Base-by-base conservation (phyloP, 176 grass and related monocot species). In the Hsuehochloa calcarea region DNA sequence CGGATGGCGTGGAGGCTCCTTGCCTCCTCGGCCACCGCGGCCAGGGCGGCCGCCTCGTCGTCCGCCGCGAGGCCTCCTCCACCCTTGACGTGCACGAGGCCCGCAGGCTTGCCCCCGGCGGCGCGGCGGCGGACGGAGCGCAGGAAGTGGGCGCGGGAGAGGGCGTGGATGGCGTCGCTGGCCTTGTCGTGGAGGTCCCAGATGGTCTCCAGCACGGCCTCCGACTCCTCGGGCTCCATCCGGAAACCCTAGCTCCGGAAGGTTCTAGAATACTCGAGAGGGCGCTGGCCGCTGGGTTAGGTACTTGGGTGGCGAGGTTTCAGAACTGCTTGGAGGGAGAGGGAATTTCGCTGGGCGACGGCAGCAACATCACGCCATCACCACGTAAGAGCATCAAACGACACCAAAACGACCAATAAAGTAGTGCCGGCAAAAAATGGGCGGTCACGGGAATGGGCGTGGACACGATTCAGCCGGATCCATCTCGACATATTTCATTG, bases 121-220 rank as follows among this genome's bases (percentile, higher is more conserved):
- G 38, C 63, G 55, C 78, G 56, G 61, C 77, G 60, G 87, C 86
- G 83, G 52, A 94, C 87, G 75, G 90, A 55, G 81, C 87, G 87
- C 38, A 97, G 92, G 85, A 97, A 97, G 23, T 91, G 90, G 47
- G 90, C 86, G 50, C 94, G 92, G 61, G 92, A 94, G 90, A 94
- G 89, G 45, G 88, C 86, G 83, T 94, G 94, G 80, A 97, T 97
- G 80, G 92, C 90, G 83, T 92, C 94, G 90, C 94, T 97, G 75
- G 92, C 89, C 85, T 92, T 97, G 92, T 97, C 90, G 87, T 97
- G 94, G 71, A 97, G 88, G 77, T 97, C 92, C 83, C 94, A 97
- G 92, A 97, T 94, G 90, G 90, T 94, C 83, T 94, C 94, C 47
- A 97, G 86, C 80, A 97, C 92, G 37, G 80, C 82, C 68, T 85